Conservation (phyloP, 164 flowering plant genomes). For the Stephania japonica region DNA sequence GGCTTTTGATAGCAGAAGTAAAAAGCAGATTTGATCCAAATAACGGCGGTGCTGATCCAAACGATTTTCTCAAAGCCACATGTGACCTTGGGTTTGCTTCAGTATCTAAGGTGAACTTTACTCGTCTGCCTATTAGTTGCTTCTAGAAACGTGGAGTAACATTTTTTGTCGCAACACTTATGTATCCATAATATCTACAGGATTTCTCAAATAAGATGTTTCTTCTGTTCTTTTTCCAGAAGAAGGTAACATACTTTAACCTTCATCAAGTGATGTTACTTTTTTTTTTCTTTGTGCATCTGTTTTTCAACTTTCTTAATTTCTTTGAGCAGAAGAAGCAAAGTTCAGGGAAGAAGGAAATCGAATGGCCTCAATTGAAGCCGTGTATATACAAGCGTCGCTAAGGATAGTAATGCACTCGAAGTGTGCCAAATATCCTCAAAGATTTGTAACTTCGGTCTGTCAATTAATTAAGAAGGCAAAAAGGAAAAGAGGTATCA, state of each 20-base stretch:
- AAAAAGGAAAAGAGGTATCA: background rate
- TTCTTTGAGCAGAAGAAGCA: constrained; percentile 37
- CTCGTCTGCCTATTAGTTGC: constrained; percentile 3
- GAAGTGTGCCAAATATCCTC: background rate
- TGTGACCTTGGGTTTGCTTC: constrained; percentile 67
- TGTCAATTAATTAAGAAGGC: too few relatives aligned
- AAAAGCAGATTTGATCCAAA: constrained; percentile 89
- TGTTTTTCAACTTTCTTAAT: background rate
- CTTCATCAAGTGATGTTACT: background rate
- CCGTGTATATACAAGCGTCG: constrained; percentile 92
- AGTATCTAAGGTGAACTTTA: constrained; percentile 36
- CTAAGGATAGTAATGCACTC: constrained; percentile 21
- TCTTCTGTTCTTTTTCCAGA: constrained; percentile 65
- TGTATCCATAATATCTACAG: constrained; percentile 36
- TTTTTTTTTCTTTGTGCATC: background rate
- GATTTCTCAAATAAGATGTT: constrained; percentile 96
- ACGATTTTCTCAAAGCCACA: constrained; percentile 52
- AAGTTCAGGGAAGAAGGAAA: constrained; percentile 27
- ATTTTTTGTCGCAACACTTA: background rate
- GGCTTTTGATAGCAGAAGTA: constrained; percentile 95
- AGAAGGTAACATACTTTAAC: constrained; percentile 39
- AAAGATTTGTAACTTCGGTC: background rate
- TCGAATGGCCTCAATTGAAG: constrained; percentile 85
- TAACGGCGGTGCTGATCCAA: constrained; percentile 85
- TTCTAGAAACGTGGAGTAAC: background rate